Base-by-base conservation (phyloP, 192 early-diverging fungal species). In the Mortierella claussenii region DNA sequence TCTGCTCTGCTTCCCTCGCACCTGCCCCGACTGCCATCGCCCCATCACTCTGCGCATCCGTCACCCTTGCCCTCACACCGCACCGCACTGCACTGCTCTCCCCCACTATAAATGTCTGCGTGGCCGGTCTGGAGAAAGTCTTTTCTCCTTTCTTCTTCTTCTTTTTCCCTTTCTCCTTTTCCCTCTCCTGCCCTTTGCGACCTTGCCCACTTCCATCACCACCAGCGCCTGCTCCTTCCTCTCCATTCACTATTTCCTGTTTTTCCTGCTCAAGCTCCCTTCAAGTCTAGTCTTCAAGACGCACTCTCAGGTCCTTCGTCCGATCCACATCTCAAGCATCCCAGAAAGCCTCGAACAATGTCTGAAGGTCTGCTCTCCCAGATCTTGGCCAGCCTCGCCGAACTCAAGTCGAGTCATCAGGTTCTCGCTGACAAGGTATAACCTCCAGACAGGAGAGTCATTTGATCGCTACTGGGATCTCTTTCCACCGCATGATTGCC, bases 331-430 rank as follows among this genome's bases (percentile, higher is more conserved):
- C n/a, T 17, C 13, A 24, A 2, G 26, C 24, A 49, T 32, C 15
- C 50, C 1, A 40, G 37, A 7, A 40, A 40, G 37, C 13, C 13
- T 40, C 28, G 20, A 36, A 30, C 23, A 49, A 76, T 76, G 73
- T 76, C 73, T 15, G 73, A 76, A 58, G 27, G 63, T 47, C 42
- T 67, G 2, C 73, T 76, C 32, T 55, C 73, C 34, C 63, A 76
- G 52, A 76, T 76, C 30, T 59, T 76, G 33, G 40, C 23, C 32
- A 56, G 58, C 27, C 63, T 76, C 24, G 65, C 45, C 6, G 73
- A 61, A 37, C 53, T 76, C 58, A 66, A 67, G 49, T 44, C 52
- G 27, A 66, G 44, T 3, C 73, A 76, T 45, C 63, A 76, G 45
- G 13, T 62, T 3, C 58, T 76, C 10, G 36, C 73, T 28, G 57